Evolutionary conservation across 2,329 filamentous ascomycete species (phyloP), one percentile per base, ranked within the genome.

Genomic region (Parasarocladium wereldwijsianum): DNA sequence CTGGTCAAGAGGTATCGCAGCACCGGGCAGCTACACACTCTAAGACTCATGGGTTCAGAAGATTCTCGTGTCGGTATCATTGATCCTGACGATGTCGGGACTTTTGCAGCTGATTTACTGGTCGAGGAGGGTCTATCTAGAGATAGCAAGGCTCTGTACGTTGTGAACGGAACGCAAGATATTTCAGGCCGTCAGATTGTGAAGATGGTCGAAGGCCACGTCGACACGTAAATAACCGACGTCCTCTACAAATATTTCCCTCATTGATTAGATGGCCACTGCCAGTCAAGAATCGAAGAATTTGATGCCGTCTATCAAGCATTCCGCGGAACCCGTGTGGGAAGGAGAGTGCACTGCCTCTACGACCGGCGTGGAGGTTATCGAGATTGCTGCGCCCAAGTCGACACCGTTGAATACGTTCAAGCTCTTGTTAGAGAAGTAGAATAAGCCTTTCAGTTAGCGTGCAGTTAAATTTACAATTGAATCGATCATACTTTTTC

Each of bases 141-240:
- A 3, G 49, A 58, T 19, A 46, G 51, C 31, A 40, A 42, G 10
- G 44, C 46, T 4, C 50, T 40, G 30, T 58, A 57, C 19, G 43
- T 55, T 10, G 10, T 58, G 12, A 59, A 55, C 34, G 54, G 56
- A 2, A 54, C 53, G 0, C 47, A 51, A 28, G 52, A 57, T 21
- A 40, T 58, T 6, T 55, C 46, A 4, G 55, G 55, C 1, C 32
- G 36, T 3, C 36, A 54, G 17, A 32, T 56, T 26, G 47, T 56
- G 0, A 29, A 37, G 3, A 32, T 59, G 42, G 37, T 52, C 5
- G 54, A 58, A 41, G 16, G 48, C 31, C n/a, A 46, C 3, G 51
- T 52, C 18, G 17, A 46, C 44, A 15, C 28, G 2, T 21, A 24
- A 2, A 36, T 44, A 2, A 29, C 50, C 11, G 26, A 51, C 1